Evolutionary conservation across 768 basidiomycete species (phyloP).

Genomic region (Gloeophyllum trabeum): DNA sequence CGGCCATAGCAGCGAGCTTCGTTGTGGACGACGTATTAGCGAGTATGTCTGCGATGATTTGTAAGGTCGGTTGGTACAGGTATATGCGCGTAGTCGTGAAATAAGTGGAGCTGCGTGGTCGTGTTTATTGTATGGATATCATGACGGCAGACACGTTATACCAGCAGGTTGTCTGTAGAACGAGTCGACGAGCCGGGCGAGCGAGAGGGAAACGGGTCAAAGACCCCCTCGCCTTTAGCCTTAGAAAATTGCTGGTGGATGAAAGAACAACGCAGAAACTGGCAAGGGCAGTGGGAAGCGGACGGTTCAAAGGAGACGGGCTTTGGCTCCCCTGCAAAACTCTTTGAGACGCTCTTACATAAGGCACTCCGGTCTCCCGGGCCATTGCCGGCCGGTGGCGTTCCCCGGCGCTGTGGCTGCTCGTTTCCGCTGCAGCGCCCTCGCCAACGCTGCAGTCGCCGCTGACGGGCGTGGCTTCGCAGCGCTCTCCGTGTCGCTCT

Average conservation of each 20-base stretch:
- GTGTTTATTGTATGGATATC: constrained; percentile 20
- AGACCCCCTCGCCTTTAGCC: constrained; percentile 17
- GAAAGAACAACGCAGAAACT: constrained; percentile 6
- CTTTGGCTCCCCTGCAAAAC: neutral
- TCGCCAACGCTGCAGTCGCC: too few species aligned
- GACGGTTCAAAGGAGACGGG: constrained; percentile 3
- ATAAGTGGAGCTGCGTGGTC: constrained; percentile 6
- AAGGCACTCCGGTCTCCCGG: neutral
- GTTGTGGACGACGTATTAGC: neutral
- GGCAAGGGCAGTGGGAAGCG: constrained; percentile 7
- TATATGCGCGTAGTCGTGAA: constrained; percentile 8
- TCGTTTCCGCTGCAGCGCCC: too few species aligned
- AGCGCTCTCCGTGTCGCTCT: too few species aligned
- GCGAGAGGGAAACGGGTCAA: constrained; percentile 13
- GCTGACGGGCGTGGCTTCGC: too few species aligned
- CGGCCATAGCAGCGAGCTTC: constrained; percentile 13
- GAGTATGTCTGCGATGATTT: constrained; percentile 25
- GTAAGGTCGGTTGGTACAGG: constrained; percentile 7
- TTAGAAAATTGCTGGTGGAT: constrained; percentile 9
- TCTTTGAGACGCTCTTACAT: neutral
- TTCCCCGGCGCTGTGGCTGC: too few species aligned
- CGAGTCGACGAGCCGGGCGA: constrained; percentile 7
- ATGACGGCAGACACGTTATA: constrained; percentile 23
- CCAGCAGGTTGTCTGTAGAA: constrained; percentile 7
- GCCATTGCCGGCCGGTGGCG: too few species aligned